phyloP scores from a whole-genome alignment of 106 monocot genomes.

The Dioscorea zingiberensis region DNA sequence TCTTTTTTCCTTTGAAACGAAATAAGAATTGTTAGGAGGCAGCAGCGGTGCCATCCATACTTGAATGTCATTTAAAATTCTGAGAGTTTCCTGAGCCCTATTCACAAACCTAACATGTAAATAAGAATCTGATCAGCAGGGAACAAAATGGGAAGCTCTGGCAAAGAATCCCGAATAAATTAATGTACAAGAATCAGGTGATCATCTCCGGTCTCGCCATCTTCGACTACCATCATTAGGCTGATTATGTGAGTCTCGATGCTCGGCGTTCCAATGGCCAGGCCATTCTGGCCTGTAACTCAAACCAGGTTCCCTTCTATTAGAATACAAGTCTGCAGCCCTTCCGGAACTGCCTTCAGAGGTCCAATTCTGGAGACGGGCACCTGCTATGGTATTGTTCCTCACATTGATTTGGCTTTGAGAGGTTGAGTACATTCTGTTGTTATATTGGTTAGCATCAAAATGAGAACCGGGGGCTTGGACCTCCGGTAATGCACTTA shows the following conservation, averaged over 20 bases:
- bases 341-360: conserved; percentile 3
- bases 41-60: too few relatives aligned
- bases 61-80: not conserved
- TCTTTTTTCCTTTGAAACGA: too few relatives aligned
- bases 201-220: conserved; percentile 18
- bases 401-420: not conserved
- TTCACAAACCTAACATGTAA: not conserved
- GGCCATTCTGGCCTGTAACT: conserved; percentile 7
- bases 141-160: not conserved
- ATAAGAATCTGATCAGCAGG: too few relatives aligned
- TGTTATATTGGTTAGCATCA: not conserved
- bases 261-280: conserved; percentile 4
- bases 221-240: conserved; percentile 3
- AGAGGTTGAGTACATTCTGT: not conserved
- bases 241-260: not conserved
- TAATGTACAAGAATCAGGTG: too few relatives aligned
- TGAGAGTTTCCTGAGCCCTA: not conserved
- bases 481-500: too few relatives aligned
- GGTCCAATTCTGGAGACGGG: conserved; percentile 22
- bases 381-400: not conserved
- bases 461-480: not conserved
- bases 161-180: not conserved
- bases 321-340: conserved; percentile 4
- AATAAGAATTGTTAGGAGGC: too few relatives aligned
- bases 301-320: conserved; percentile 15